phyloP scores from a whole-genome alignment of 306 rosid genomes.

The Fagus crenata region DNA sequence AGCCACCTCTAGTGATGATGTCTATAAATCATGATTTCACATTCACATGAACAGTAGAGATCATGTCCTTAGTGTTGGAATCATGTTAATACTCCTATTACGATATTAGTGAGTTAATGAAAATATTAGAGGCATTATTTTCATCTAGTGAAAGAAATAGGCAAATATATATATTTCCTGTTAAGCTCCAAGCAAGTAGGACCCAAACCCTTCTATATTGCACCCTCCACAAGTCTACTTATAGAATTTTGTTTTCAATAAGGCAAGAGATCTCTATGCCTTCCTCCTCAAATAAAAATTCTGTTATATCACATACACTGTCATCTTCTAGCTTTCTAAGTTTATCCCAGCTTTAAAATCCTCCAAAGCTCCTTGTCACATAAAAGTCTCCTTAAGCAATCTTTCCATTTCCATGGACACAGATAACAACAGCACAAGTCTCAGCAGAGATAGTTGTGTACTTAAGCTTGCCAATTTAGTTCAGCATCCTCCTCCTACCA shows the following conservation, averaged over 20 bases:
- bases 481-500: constrained; percentile 13
- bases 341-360: neutral
- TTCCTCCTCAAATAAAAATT: neutral
- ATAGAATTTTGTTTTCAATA: neutral
- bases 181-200: constrained; percentile 11
- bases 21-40: no score
- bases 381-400: neutral
- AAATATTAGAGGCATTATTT: neutral
- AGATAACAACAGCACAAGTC: constrained; percentile 1
- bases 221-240: neutral
- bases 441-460: constrained; percentile 7
- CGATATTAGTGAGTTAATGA: neutral
- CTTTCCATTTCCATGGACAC: constrained; percentile 22
- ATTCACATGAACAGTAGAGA: neutral
- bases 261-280: constrained; percentile 1
- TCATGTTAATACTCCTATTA: neutral
- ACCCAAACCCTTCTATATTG: neutral
- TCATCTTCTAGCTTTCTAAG: constrained; percentile 2
- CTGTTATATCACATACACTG: neutral
- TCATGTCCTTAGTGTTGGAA: neutral
- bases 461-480: constrained; percentile 12
- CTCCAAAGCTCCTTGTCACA: neutral
- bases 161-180: neutral
- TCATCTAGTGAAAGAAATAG: neutral
- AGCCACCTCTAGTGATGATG: no score